Base-by-base conservation (phyloP, 768 basidiomycete species). In the Hortiboletus flavorubellus region DNA sequence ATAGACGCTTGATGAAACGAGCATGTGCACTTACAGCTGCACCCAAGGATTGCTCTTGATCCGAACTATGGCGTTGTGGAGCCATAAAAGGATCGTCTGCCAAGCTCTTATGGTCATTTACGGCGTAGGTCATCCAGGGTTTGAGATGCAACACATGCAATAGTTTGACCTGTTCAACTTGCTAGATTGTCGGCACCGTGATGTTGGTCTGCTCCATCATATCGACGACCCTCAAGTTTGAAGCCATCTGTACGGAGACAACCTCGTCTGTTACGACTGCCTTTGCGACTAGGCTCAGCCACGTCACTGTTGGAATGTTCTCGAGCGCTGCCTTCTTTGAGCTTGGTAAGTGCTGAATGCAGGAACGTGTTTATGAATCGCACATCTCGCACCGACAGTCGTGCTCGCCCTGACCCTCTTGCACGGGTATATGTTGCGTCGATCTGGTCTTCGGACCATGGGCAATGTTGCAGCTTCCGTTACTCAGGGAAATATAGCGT, bases 31-130 rank as follows among this genome's bases (percentile, higher is more conserved):
- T 48, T 31, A 59, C 7, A 5, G 29, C 12, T 34, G 38, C 37
- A 5, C 21, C n/a, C n/a, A 43, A 59, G 58, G 58, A 21, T 26
- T 59, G 7, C 56, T 59, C 30, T 41, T 59, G 56, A 58, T 59
- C 23, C 55, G 58, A 43, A 51, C 56, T 8, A 46, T 47, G 35
- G 56, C 58, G 1, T 31, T 59, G 37, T 59, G 56, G 58, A 53
- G 16, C 9, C 41, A 59, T 12, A 34, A 12, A 18, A 43, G 23
- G 14, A 10, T 16, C n/a, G 6, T 59, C n/a, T 41, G 46, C n/a
- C n/a, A 5, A 16, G 38, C 37, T 18, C 58, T 52, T 34, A 2
- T 49, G 5, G 7, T 49, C 29, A 14, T 26, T 16, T 59, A 59
- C 21, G 11, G 18, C 8, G 49, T 59, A 29, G 35, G 56, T 34